Conservation (phyloP, 352 stramenopile species). For the Globisporangium abappressorium region DNA sequence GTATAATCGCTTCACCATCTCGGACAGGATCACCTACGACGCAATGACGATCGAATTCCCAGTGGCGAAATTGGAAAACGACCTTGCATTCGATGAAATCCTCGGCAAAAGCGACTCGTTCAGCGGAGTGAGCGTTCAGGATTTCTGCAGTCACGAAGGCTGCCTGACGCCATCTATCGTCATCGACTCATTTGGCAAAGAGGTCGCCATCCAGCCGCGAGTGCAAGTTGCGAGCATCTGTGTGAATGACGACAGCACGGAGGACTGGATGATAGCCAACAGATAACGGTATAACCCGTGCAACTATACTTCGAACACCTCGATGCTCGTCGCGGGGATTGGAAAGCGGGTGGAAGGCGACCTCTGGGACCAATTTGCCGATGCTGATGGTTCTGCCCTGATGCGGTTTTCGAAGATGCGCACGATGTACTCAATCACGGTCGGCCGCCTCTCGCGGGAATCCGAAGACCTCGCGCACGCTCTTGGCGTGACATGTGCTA, state of each 20-base stretch:
- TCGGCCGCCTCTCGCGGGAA: constrained; percentile 8
- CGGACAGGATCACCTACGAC: constrained; percentile 18
- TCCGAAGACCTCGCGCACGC: constrained; percentile 2
- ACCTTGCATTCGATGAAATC: too few species aligned
- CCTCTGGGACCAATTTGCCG: background rate
- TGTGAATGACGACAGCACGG: constrained; percentile 11
- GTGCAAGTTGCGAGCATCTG: constrained; percentile 19
- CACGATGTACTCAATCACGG: constrained; percentile 8
- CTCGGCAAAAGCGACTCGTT: background rate
- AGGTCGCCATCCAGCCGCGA: background rate
- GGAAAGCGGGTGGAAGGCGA: constrained; percentile 6
- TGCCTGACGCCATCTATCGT: background rate
- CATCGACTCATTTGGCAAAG: background rate
- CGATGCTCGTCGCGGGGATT: constrained; percentile 14
- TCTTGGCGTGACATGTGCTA: background rate
- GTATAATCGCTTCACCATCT: constrained; percentile 15
- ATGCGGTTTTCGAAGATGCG: constrained; percentile 5
- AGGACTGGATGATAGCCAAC: constrained; percentile 10
- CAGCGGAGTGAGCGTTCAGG: background rate
- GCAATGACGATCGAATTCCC: constrained; percentile 22
- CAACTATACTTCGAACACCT: constrained; percentile 9
- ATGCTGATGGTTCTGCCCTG: background rate
- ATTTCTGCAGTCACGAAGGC: constrained; percentile 12
- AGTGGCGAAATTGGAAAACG: background rate
- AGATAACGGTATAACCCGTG: background rate